Conservation (phyloP, 371 early-diverging fungal genomes). For the Mucor velutinosus region DNA sequence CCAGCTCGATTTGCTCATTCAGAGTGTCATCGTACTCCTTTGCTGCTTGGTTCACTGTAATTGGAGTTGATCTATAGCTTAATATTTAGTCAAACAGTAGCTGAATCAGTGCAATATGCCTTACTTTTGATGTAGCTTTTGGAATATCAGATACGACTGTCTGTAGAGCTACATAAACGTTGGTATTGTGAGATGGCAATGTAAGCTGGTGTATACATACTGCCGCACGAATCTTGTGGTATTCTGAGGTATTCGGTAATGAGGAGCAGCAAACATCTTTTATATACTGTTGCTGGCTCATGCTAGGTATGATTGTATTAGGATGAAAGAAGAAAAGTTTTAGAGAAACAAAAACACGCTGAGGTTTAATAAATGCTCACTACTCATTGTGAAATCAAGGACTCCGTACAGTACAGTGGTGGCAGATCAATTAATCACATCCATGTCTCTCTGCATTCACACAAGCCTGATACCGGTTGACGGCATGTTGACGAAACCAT, state of each 20-base stretch:
- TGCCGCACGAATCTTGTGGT: background rate
- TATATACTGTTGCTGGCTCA: background rate
- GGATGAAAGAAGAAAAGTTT: background rate
- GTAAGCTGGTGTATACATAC: background rate
- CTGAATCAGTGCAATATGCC: background rate
- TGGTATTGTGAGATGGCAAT: background rate
- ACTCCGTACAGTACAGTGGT: too few species aligned
- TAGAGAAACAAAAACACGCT: background rate
- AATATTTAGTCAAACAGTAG: background rate
- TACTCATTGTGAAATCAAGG: too few species aligned
- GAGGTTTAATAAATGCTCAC: background rate
- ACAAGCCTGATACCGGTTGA: background rate
- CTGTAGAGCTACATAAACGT: conserved; percentile 7
- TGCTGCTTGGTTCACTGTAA: background rate
- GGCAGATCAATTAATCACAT: background rate
- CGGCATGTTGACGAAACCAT: background rate
- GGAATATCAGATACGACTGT: background rate
- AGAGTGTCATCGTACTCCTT: conserved; percentile 6
- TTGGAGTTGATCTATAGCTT: background rate
- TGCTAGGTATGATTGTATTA: background rate
- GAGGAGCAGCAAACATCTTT: background rate
- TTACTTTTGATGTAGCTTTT: conserved; percentile 12
- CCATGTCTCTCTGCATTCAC: too few species aligned
- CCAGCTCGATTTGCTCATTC: conserved; percentile 6
- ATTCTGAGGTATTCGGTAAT: background rate